Evolutionary conservation across 768 basidiomycete species (phyloP).

Genomic region (Pilatotrama ljubarskyi): DNA sequence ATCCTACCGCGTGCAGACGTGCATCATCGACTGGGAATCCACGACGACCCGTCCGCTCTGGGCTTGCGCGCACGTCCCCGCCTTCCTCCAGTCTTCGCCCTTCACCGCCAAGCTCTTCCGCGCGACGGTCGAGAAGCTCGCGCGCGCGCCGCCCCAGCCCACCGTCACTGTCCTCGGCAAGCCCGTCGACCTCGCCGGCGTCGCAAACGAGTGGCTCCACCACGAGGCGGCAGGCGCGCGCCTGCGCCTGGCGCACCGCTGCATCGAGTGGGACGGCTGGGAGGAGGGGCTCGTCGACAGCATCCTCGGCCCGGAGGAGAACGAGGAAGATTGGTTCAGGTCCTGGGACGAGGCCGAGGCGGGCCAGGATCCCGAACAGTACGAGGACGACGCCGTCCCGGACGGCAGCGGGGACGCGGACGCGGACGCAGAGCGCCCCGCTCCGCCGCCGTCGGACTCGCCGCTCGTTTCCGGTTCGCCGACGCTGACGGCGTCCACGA

Average conservation of each 20-base stretch:
- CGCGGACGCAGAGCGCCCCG: not conserved
- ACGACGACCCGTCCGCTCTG: constrained; percentile 86
- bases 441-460: not conserved
- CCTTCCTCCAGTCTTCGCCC: constrained; percentile 75
- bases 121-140: constrained; percentile 56
- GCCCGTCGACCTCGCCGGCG: constrained; percentile 39
- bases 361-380: not conserved
- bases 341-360: constrained; percentile 32
- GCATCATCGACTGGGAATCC: constrained; percentile 89
- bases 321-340: constrained; percentile 72
- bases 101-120: constrained; percentile 75
- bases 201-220: constrained; percentile 72
- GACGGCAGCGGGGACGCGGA: not conserved
- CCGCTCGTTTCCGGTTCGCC: constrained; percentile 4
- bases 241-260: constrained; percentile 76
- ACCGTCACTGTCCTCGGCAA: constrained; percentile 22
- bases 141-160: constrained; percentile 25
- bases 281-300: constrained; percentile 80
- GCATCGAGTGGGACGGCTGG: constrained; percentile 90
- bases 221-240: constrained; percentile 66
- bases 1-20: constrained; percentile 51
- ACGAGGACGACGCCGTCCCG: constrained; percentile 17
- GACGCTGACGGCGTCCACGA: constrained; percentile 21
- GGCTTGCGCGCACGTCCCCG: constrained; percentile 81
- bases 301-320: constrained; percentile 71